phyloP scores from a whole-genome alignment of 192 early-diverging fungal species.

The Coemansia sp. region DNA sequence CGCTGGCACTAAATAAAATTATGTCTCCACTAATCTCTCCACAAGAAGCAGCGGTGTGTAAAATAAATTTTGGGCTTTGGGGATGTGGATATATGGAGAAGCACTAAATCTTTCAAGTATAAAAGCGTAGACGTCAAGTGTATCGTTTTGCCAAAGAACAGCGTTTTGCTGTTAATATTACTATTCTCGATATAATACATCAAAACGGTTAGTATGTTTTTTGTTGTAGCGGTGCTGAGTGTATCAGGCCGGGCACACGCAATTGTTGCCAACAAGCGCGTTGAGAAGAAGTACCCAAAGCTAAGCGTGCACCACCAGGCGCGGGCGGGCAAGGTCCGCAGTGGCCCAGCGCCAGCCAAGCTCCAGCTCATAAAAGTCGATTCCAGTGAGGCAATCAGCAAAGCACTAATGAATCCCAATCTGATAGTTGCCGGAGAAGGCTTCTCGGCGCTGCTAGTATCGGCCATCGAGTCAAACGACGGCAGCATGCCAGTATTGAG shows the following conservation, averaged over 20 bases:
- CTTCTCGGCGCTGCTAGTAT: slow-evolving; percentile 30
- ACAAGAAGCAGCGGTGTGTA: too few species aligned
- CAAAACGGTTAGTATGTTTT: not conserved
- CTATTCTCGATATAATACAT: too few species aligned
- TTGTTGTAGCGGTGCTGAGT: not conserved
- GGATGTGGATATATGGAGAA: too few species aligned
- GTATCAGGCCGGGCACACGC: not conserved
- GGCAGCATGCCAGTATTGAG: slow-evolving; percentile 28
- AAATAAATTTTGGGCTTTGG: too few species aligned
- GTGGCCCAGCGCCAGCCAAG: not conserved
- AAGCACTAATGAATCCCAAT: slow-evolving; percentile 11
- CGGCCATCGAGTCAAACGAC: slow-evolving; percentile 22
- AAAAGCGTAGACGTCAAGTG: too few species aligned
- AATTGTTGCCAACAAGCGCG: not conserved
- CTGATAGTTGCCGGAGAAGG: slow-evolving; percentile 12
- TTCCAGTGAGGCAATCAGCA: slow-evolving; percentile 16
- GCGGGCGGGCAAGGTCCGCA: not conserved
- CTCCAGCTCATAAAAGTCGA: not conserved
- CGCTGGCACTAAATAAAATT: too few species aligned
- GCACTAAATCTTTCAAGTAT: too few species aligned
- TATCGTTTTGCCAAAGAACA: too few species aligned
- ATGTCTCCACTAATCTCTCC: too few species aligned
- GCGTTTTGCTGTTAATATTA: too few species aligned
- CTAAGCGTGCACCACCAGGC: slow-evolving; percentile 6
- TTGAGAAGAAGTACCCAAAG: not conserved